A percentile compares a stretch with the other conserved stretches of the same genome.
Conservation (phyloP, 495 filamentous ascomycete genomes). For the Schizothecium vesticola region DNA sequence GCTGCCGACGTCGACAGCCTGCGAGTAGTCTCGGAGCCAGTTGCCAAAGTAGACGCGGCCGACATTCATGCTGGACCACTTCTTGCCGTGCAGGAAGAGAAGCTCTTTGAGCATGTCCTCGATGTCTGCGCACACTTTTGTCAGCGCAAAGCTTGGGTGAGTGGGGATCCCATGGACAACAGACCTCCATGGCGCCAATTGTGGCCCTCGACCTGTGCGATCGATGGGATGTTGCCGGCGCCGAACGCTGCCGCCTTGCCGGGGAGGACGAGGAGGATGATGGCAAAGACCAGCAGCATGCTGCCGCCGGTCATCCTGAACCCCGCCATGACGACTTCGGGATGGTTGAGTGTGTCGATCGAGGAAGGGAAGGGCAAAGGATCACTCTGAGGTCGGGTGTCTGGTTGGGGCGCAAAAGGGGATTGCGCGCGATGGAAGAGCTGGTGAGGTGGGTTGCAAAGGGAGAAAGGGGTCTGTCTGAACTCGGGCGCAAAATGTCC, state of each 20-base stretch:
- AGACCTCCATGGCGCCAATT: slow-evolving; percentile 90
- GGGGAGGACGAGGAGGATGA: slow-evolving; percentile 59
- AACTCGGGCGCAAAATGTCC: background rate
- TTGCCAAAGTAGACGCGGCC: slow-evolving; percentile 91
- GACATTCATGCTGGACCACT: slow-evolving; percentile 89
- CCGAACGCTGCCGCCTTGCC: slow-evolving; percentile 72
- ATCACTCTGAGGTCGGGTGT: background rate
- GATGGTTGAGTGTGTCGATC: background rate
- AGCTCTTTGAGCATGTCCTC: slow-evolving; percentile 90
- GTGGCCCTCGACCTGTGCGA: slow-evolving; percentile 86
- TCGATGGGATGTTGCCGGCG: slow-evolving; percentile 91
- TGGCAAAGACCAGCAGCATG: slow-evolving; percentile 42
- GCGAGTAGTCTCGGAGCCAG: slow-evolving; percentile 72
- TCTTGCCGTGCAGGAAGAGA: slow-evolving; percentile 81
- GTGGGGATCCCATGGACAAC: background rate
- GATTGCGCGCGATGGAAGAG: background rate
- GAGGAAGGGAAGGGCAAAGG: background rate
- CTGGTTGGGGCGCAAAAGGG: background rate
- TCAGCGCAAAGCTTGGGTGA: background rate
- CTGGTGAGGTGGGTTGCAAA: background rate
- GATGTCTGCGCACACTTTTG: slow-evolving; percentile 46
- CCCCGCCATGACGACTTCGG: slow-evolving; percentile 31
- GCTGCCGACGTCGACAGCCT: slow-evolving; percentile 88
- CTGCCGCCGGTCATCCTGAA: slow-evolving; percentile 34
- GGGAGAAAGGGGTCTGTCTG: background rate